Conservation (phyloP, 768 basidiomycete species). For the Boletus sp. region DNA sequence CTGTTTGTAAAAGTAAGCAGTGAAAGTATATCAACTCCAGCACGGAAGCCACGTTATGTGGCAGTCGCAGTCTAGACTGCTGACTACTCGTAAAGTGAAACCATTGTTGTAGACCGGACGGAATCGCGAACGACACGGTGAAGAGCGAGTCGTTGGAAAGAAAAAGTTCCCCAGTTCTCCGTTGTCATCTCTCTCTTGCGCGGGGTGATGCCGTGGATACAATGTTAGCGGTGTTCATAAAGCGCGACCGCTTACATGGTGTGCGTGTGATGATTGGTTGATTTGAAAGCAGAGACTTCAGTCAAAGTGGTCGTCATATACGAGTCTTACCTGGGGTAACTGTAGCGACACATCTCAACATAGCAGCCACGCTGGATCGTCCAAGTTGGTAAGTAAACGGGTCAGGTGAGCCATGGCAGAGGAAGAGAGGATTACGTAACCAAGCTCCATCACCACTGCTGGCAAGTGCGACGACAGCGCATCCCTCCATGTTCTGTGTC, state of each 20-base stretch:
- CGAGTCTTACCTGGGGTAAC: background rate
- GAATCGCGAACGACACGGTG: background rate
- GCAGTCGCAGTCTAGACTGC: slow-evolving; percentile 8
- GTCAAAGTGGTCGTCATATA: background rate
- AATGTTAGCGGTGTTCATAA: background rate
- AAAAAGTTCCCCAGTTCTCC: background rate
- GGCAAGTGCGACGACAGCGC: background rate
- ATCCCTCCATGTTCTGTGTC: background rate
- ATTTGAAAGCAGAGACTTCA: background rate
- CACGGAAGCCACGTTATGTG: background rate
- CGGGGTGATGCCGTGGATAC: background rate
- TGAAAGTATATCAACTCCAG: background rate
- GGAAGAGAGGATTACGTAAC: slow-evolving; percentile 13
- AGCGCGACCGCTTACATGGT: background rate
- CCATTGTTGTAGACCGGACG: slow-evolving; percentile 7
- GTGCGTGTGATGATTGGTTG: background rate
- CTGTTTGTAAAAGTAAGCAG: background rate
- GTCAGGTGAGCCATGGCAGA: background rate
- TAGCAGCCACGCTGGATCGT: too few relatives aligned
- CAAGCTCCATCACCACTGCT: background rate
- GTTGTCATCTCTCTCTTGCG: background rate
- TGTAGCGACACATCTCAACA: too few relatives aligned
- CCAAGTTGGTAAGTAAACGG: background rate
- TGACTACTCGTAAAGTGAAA: background rate
- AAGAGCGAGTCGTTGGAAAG: background rate